These are phyloP conservation scores for Oryza punctata DNA, from an alignment of 176 grass and related monocot genomes.

Conservation along the genomic window DNA sequence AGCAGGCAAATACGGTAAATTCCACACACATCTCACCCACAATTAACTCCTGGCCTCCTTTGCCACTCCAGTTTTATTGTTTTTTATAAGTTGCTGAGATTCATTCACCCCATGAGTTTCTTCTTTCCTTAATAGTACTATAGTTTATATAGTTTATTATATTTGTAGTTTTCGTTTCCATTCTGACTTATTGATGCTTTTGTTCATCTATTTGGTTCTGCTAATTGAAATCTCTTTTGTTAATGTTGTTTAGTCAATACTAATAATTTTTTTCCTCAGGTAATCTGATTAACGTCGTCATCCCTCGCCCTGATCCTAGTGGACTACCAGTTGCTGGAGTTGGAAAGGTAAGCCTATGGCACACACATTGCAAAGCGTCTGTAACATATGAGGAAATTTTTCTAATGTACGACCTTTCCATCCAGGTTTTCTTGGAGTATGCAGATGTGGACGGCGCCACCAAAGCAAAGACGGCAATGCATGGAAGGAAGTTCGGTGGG, in stretches of 20 bases:
- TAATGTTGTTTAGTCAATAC: too few relatives aligned
- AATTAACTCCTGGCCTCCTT: neutral
- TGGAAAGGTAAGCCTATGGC: constrained; percentile 68
- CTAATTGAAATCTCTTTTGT: too few relatives aligned
- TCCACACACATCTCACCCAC: neutral
- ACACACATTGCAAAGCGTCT: neutral
- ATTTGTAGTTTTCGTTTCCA: neutral
- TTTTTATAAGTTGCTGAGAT: too few relatives aligned
- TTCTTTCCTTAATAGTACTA: too few relatives aligned
- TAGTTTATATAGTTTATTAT: too few relatives aligned
- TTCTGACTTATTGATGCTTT: neutral
- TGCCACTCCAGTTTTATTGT: too few relatives aligned
- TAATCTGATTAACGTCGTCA: constrained; percentile 80
- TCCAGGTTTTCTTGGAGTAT: constrained; percentile 89
- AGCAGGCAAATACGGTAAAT: constrained; percentile 89
- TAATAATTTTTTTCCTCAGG: constrained; percentile 40
- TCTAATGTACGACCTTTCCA: neutral
- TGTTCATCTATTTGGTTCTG: constrained; percentile 13
- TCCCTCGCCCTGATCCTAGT: constrained; percentile 79
- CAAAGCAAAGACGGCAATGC: constrained; percentile 77
- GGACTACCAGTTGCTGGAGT: constrained; percentile 65
- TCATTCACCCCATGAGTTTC: too few relatives aligned
- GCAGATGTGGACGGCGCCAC: constrained; percentile 69
- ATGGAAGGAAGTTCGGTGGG: constrained; percentile 86
- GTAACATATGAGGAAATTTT: neutral